These are phyloP conservation scores for Apophysomyces variabilis DNA, from an alignment of 371 early-diverging fungal genomes.

Conservation along the genomic window DNA sequence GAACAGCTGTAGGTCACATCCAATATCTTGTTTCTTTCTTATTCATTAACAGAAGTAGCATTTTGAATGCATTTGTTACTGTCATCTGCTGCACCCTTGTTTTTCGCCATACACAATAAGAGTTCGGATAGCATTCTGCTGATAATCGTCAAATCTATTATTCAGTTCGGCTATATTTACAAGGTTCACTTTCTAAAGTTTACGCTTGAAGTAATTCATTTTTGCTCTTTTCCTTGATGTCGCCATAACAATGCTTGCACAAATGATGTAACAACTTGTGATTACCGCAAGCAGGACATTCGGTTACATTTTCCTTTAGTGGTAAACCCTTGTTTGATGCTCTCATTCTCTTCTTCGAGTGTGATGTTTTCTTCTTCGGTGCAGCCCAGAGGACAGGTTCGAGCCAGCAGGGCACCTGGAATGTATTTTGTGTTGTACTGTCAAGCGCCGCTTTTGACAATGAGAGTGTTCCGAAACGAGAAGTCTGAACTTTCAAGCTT, in stretches of 20 bases:
- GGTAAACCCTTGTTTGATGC: constrained; percentile 80
- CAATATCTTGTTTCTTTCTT: no score
- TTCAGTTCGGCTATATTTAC: constrained; percentile 7
- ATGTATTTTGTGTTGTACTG: constrained; percentile 21
- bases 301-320: constrained; percentile 71
- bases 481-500: not conserved
- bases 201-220: constrained; percentile 4
- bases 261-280: constrained; percentile 77
- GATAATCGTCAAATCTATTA: not conserved
- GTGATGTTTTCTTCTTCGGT: constrained; percentile 88
- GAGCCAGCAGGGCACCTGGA: constrained; percentile 52
- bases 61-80: no score
- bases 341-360: constrained; percentile 87
- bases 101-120: not conserved
- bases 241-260: constrained; percentile 76
- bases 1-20: no score
- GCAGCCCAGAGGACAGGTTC: constrained; percentile 75
- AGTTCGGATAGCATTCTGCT: not conserved
- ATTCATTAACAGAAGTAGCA: no score
- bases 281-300: constrained; percentile 78
- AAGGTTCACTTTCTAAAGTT: constrained; percentile 4
- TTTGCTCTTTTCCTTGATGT: constrained; percentile 51
- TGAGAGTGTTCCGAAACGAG: constrained; percentile 12
- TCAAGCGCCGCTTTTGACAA: constrained; percentile 12
- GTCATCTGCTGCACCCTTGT: no score